A percentile compares a stretch with the other conserved stretches of the same genome.
Conservation (phyloP, 352 stramenopile species). For the Globisporangium middletonii region DNA sequence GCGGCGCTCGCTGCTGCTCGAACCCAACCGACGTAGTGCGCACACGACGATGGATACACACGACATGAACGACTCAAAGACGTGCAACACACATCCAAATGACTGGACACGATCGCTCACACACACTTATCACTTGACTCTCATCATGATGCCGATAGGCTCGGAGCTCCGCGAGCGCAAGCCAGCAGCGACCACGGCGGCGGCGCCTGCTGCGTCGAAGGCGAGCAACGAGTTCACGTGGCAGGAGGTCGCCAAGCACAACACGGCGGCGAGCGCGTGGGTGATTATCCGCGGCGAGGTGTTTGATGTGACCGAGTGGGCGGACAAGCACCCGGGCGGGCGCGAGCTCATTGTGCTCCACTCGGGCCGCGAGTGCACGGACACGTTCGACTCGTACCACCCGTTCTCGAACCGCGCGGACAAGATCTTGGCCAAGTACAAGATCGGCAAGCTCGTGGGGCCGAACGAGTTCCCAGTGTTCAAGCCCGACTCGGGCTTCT, state of each 20-base stretch:
- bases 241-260: constrained; percentile 94
- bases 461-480: constrained; percentile 85
- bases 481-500: constrained; percentile 90
- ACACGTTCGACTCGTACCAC: constrained; percentile 91
- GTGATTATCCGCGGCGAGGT: constrained; percentile 92
- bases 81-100: background rate
- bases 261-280: constrained; percentile 94
- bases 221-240: constrained; percentile 77
- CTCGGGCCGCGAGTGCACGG: constrained; percentile 74
- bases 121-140: background rate
- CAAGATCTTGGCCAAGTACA: constrained; percentile 81
- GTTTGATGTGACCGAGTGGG: constrained; percentile 92
- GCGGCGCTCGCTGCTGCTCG: too few species aligned
- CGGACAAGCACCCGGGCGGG: constrained; percentile 78
- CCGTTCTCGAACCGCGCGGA: constrained; percentile 81
- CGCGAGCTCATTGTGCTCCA: constrained; percentile 77
- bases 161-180: constrained; percentile 57
- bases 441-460: constrained; percentile 75
- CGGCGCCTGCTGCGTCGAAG: constrained; percentile 8
- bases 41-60: background rate
- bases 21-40: too few species aligned
- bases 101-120: constrained; percentile 1
- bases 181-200: constrained; percentile 7
- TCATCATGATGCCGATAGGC: background rate
- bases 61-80: background rate